Evolutionary conservation across 805 yeast genomes (phyloP).

Genomic region (Monosporozyma aquatica): DNA sequence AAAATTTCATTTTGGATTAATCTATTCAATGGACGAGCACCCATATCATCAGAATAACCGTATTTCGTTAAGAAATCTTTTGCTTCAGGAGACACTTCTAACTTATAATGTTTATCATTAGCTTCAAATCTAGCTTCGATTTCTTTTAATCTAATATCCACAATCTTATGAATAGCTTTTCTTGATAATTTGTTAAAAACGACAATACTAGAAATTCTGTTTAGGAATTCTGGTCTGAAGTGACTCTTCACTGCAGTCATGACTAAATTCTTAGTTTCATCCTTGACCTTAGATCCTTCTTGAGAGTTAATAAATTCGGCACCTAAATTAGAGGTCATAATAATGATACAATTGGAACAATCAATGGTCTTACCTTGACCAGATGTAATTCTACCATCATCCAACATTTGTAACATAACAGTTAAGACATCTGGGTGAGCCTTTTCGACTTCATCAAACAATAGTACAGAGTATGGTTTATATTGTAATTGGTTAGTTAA

Average conservation of each 20-base stretch:
- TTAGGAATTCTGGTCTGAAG: conserved; percentile 94
- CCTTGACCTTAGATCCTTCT: conserved; percentile 53
- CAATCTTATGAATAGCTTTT: conserved; percentile 88
- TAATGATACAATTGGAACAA: conserved; percentile 84
- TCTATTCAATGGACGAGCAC: conserved; percentile 94
- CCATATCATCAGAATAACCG: conserved; percentile 89
- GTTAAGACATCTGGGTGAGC: conserved; percentile 98
- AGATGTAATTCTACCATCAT: conserved; percentile 93
- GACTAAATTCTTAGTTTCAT: conserved; percentile 63
- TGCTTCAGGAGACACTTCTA: conserved; percentile 69
- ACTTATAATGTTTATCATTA: conserved; percentile 68
- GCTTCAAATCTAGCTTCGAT: conserved; percentile 77
- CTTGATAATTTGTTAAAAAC: conserved; percentile 88
- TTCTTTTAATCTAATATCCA: conserved; percentile 73
- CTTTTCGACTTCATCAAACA: conserved; percentile 96
- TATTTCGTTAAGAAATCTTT: conserved; percentile 70
- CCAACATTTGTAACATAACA: conserved; percentile 81
- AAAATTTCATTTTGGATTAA: conserved; percentile 82
- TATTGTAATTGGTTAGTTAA: conserved; percentile 86
- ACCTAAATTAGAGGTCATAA: conserved; percentile 96
- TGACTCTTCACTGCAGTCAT: conserved; percentile 78
- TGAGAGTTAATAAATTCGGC: conserved; percentile 78
- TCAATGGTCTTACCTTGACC: conserved; percentile 90
- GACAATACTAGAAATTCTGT: conserved; percentile 88
- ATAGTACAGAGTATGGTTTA: conserved; percentile 89